Percentiles rank a stretch among this genome's conserved stretches.
phyloP scores from a whole-genome alignment of 208 protist genomes.

The Crithidia acanthocephali region DNA sequence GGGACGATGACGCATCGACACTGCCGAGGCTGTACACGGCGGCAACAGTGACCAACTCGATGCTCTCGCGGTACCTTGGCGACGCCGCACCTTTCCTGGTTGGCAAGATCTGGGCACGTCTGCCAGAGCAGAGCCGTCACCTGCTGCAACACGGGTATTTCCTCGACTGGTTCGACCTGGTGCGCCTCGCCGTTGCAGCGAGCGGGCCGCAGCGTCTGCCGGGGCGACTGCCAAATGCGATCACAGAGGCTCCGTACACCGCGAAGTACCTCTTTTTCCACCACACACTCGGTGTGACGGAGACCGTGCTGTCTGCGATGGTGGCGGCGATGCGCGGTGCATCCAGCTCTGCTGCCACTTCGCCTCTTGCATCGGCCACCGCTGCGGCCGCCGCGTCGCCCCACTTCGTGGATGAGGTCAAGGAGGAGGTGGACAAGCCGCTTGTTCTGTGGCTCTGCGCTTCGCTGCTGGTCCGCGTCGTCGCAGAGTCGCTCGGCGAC shows the following conservation, averaged over 20 bases:
- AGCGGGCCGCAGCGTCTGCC: constrained; percentile 51
- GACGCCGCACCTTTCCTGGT: constrained; percentile 75
- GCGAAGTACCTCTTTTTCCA: constrained; percentile 84
- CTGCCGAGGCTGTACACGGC: constrained; percentile 55
- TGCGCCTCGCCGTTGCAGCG: constrained; percentile 72
- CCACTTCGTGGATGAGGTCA: constrained; percentile 26
- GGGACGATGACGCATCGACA: not conserved
- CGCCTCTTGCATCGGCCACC: not conserved
- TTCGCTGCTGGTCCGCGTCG: constrained; percentile 71
- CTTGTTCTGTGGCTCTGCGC: constrained; percentile 74
- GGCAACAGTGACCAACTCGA: constrained; percentile 35
- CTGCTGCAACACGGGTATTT: constrained; percentile 59
- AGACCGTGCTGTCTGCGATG: constrained; percentile 39
- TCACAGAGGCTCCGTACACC: constrained; percentile 65
- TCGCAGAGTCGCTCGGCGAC: constrained; percentile 77
- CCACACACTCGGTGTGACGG: constrained; percentile 67
- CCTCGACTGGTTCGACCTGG: constrained; percentile 81
- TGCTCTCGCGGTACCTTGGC: constrained; percentile 56
- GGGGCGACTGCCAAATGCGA: constrained; percentile 67
- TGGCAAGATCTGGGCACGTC: constrained; percentile 72
- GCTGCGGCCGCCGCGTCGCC: too few relatives aligned
- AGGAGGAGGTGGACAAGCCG: constrained; percentile 42
- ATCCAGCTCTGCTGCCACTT: not conserved
- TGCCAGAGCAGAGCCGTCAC: constrained; percentile 74
- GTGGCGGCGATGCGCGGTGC: constrained; percentile 34